phyloP scores from a whole-genome alignment of 192 early-diverging fungal species.

The Backusella macrospora region DNA sequence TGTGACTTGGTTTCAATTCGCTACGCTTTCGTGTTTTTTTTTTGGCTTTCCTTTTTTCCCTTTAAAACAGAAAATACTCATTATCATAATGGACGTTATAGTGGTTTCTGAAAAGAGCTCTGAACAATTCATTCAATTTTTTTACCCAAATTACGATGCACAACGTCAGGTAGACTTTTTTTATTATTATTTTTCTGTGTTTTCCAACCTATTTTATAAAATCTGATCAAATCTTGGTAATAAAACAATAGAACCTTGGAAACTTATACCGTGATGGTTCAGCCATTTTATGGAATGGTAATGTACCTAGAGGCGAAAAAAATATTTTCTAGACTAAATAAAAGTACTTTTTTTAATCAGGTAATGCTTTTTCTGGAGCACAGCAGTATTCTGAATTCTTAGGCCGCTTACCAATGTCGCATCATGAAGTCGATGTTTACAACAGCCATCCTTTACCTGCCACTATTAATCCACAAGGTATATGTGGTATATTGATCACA shows the following conservation, averaged over 20 bases:
- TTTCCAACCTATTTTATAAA: background rate
- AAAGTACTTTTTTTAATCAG: too few species aligned
- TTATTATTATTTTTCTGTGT: background rate
- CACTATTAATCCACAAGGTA: slow-evolving; percentile 40
- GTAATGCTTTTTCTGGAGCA: slow-evolving; percentile 50
- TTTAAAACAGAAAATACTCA: background rate
- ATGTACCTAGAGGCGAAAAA: background rate
- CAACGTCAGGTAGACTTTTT: slow-evolving; percentile 43
- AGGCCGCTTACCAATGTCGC: slow-evolving; percentile 41
- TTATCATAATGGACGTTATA: slow-evolving; percentile 23
- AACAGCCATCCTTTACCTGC: slow-evolving; percentile 53
- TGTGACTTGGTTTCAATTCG: background rate
- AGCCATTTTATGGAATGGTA: slow-evolving; percentile 62
- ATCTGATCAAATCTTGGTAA: too few species aligned
- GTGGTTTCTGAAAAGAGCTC: slow-evolving; percentile 47
- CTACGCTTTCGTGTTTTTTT: background rate
- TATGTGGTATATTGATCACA: slow-evolving; percentile 48
- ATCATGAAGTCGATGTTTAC: slow-evolving; percentile 46
- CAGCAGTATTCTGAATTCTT: slow-evolving; percentile 49
- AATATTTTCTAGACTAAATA: background rate
- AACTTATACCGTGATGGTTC: slow-evolving; percentile 51
- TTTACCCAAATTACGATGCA: slow-evolving; percentile 48
- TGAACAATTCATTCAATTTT: slow-evolving; percentile 54
- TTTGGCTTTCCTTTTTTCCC: background rate
- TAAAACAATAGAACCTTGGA: slow-evolving; percentile 34